Percentiles rank a stretch among this genome's conserved stretches.
phyloP scores from a whole-genome alignment of 2,329 filamentous ascomycete species.

The Phoma sp. region DNA sequence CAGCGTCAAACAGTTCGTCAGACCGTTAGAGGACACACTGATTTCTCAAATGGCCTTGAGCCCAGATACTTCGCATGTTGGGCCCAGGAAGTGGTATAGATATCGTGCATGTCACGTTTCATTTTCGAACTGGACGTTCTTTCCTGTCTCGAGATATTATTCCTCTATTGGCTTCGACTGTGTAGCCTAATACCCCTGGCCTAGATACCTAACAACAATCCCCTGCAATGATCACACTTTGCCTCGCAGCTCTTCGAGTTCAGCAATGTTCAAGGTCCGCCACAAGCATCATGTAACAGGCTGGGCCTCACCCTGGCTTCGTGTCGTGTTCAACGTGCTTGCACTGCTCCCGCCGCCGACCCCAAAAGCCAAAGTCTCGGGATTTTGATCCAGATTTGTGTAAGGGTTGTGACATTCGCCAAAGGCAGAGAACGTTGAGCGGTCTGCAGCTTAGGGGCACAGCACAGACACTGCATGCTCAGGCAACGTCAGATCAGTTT shows the following conservation, averaged over 20 bases:
- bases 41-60: no score
- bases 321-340: background rate
- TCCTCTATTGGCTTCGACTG: background rate
- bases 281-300: background rate
- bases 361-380: background rate
- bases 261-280: background rate
- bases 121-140: background rate
- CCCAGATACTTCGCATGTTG: background rate
- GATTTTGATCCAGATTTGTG: background rate
- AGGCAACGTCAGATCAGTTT: background rate
- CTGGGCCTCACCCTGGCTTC: background rate
- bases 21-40: no score
- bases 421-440: background rate
- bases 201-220: background rate
- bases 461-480: conserved; percentile 5
- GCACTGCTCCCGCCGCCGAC: background rate
- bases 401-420: background rate
- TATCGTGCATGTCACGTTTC: background rate
- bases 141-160: background rate
- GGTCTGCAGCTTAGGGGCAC: conserved; percentile 2
- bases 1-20: no score
- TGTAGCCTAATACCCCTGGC: background rate
- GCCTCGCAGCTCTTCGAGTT: background rate
- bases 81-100: no score
- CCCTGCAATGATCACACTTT: background rate